These are phyloP conservation scores for Fusarium sp. DNA, from an alignment of 2,329 filamentous ascomycete species.

Conservation along the genomic window DNA sequence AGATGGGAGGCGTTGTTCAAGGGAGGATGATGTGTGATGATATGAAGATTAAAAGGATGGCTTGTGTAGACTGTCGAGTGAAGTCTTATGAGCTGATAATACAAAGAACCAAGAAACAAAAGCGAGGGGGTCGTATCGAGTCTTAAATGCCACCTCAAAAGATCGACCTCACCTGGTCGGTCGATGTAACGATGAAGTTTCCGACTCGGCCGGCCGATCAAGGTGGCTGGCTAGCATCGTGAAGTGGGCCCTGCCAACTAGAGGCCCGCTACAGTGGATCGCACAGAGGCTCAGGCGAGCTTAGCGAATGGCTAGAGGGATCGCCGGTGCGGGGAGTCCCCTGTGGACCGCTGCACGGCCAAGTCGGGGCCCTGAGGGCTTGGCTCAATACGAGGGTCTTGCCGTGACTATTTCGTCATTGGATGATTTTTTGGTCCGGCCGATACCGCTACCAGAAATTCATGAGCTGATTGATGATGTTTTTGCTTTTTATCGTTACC, in stretches of 20 bases:
- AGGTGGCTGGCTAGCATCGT: conserved; percentile 29
- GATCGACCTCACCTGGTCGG: conserved; percentile 17
- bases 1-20: background rate
- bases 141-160: conserved; percentile 36
- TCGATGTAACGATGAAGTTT: conserved; percentile 38
- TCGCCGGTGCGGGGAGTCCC: conserved; percentile 39
- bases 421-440: conserved; percentile 20
- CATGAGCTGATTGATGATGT: conserved; percentile 11
- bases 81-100: conserved; percentile 10
- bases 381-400: conserved; percentile 38
- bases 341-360: conserved; percentile 30
- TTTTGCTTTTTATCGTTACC: background rate
- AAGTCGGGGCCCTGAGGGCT: conserved; percentile 26
- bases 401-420: conserved; percentile 34
- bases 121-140: conserved; percentile 13
- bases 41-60: background rate
- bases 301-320: conserved; percentile 40
- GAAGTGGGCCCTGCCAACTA: conserved; percentile 19
- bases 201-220: conserved; percentile 19
- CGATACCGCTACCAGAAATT: conserved; percentile 18
- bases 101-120: conserved; percentile 21
- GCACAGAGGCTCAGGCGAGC: background rate
- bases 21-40: background rate
- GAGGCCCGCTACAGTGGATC: conserved; percentile 11
- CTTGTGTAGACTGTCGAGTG: background rate